Evolutionary conservation across 768 basidiomycete species (phyloP).

Genomic region (Brasilioporus rufonigricans): DNA sequence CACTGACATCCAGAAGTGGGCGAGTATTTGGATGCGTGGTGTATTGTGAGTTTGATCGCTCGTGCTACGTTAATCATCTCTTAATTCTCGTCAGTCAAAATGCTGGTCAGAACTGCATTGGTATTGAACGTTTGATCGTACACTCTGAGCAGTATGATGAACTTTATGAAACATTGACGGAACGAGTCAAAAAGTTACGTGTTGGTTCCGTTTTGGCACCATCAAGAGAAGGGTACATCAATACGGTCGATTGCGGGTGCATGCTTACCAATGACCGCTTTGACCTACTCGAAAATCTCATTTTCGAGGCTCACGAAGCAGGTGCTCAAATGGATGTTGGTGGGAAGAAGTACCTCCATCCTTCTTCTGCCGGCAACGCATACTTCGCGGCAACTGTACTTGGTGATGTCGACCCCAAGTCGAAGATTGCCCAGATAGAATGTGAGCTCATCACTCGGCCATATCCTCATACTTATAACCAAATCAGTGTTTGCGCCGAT

Average conservation of each 20-base stretch:
- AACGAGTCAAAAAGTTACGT: conserved; percentile 69
- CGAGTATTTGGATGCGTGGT: conserved; percentile 84
- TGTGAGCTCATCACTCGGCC: conserved; percentile 37
- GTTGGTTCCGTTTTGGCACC: conserved; percentile 71
- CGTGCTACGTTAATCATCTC: neutral
- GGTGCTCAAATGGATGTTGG: conserved; percentile 67
- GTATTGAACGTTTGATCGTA: conserved; percentile 90
- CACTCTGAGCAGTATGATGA: conserved; percentile 75
- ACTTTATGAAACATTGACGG: conserved; percentile 61
- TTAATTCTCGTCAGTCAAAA: conserved; percentile 62
- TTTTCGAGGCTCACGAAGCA: conserved; percentile 60
- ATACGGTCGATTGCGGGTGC: conserved; percentile 79
- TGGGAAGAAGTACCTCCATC: conserved; percentile 63
- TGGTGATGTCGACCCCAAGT: conserved; percentile 65
- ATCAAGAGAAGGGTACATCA: conserved; percentile 64
- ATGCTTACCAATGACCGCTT: conserved; percentile 83
- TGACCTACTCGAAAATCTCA: conserved; percentile 61
- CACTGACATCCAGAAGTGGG: conserved; percentile 79
- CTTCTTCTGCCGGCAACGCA: conserved; percentile 65
- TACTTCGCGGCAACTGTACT: conserved; percentile 90
- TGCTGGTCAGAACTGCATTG: conserved; percentile 95
- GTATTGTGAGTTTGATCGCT: conserved; percentile 66
- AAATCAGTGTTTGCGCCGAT: conserved; percentile 87
- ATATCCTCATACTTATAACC: conserved; percentile 11
- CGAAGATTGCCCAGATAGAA: conserved; percentile 80